phyloP scores from a whole-genome alignment of 208 protist species.

The Crithidia mellificae region DNA sequence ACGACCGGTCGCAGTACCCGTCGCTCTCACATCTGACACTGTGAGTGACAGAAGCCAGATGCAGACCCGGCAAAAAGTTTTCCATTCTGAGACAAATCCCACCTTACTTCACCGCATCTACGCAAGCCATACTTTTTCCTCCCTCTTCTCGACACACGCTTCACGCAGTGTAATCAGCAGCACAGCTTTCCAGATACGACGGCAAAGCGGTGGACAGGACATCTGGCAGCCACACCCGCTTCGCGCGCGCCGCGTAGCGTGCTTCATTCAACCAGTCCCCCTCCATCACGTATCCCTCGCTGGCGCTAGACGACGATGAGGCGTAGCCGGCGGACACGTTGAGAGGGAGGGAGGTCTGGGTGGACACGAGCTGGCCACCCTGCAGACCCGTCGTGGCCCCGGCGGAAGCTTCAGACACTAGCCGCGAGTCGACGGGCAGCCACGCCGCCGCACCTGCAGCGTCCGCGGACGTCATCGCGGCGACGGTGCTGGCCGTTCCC shows the following conservation, averaged over 20 bases:
- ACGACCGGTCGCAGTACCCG: too few relatives aligned
- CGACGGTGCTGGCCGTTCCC: not conserved
- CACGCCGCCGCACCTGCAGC: conserved; percentile 22
- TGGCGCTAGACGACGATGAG: conserved; percentile 27
- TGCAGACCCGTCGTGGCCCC: not conserved
- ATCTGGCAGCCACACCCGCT: conserved; percentile 29
- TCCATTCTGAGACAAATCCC: too few relatives aligned
- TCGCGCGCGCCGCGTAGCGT: conserved; percentile 22
- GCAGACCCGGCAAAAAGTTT: too few relatives aligned
- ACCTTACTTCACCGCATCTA: too few relatives aligned
- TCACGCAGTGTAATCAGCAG: conserved; percentile 5
- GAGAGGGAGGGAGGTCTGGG: not conserved
- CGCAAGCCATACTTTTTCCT: too few relatives aligned
- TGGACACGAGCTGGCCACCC: not conserved
- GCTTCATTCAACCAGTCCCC: conserved; percentile 31
- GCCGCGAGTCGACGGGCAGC: conserved; percentile 13
- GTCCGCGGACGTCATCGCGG: conserved; percentile 1
- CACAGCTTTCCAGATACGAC: conserved; percentile 33
- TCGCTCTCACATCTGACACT: too few relatives aligned
- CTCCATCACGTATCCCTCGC: conserved; percentile 32
- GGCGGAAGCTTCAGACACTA: not conserved
- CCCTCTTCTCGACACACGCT: too few relatives aligned
- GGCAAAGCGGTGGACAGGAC: conserved; percentile 16
- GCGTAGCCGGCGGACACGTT: not conserved
- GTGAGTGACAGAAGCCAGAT: too few relatives aligned